Conservation (phyloP, 176 grass and related monocot species). For the Musa schizocarpa region DNA sequence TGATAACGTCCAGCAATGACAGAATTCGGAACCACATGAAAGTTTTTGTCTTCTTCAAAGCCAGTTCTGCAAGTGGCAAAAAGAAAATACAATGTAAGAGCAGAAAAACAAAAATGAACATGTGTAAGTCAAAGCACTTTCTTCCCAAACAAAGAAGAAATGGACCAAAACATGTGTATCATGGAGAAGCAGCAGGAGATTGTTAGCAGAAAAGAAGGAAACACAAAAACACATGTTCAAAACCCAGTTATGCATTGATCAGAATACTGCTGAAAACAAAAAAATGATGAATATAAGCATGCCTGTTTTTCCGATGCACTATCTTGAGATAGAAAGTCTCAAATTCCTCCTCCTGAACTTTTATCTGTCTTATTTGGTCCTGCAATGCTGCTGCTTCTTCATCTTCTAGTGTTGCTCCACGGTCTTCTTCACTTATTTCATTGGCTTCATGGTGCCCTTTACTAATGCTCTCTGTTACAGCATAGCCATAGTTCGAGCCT, state of each 20-base stretch:
- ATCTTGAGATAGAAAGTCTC: slow-evolving; percentile 98
- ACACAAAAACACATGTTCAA: background rate
- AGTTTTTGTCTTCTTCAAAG: slow-evolving; percentile 99
- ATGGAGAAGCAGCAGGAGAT: too few species aligned
- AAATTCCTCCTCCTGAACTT: slow-evolving; percentile 87
- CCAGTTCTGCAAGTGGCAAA: slow-evolving; percentile 57
- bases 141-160: background rate
- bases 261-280: background rate
- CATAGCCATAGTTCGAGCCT: slow-evolving; percentile 41
- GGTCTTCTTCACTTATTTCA: slow-evolving; percentile 70
- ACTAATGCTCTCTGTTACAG: slow-evolving; percentile 55
- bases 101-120: background rate
- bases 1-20: slow-evolving; percentile 93
- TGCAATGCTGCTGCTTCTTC: slow-evolving; percentile 80
- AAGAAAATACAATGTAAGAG: slow-evolving; percentile 21
- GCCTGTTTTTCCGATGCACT: slow-evolving; percentile 97
- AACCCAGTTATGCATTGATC: background rate
- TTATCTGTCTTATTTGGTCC: slow-evolving; percentile 97
- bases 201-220: background rate
- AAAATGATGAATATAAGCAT: slow-evolving; percentile 13
- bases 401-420: slow-evolving; percentile 64
- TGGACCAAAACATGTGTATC: background rate
- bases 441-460: slow-evolving; percentile 53
- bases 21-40: slow-evolving; percentile 90
- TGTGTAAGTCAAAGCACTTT: background rate